Percentiles rank a stretch among this genome's conserved stretches.
Conservation (phyloP, 495 filamentous ascomycete species). For the Haplographium delicatum region DNA sequence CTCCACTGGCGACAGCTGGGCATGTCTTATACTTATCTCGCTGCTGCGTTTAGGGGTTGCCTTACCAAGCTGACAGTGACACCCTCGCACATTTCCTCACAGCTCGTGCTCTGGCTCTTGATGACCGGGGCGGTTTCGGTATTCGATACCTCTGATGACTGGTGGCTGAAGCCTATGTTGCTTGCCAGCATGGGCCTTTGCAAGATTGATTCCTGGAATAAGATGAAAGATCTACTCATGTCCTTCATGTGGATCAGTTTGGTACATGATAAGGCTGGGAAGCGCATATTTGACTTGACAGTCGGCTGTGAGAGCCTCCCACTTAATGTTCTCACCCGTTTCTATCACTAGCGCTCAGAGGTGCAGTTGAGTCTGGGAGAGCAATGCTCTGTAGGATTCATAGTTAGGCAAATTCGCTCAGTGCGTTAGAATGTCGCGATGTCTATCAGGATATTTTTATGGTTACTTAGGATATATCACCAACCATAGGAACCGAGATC, state of each 20-base stretch:
- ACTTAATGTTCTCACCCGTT: too few species aligned
- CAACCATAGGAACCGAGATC: too few species aligned
- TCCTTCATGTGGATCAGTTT: conserved; percentile 33
- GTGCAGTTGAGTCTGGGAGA: too few species aligned
- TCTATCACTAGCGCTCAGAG: too few species aligned
- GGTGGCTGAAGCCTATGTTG: conserved; percentile 28
- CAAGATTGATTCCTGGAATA: conserved; percentile 24
- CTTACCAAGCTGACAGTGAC: neutral
- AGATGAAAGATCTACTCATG: conserved; percentile 25
- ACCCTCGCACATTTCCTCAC: conserved; percentile 4
- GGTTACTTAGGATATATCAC: too few species aligned
- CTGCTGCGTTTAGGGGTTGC: neutral
- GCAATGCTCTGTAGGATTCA: too few species aligned
- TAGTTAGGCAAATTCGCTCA: too few species aligned
- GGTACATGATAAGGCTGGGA: conserved; percentile 30
- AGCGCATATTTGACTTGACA: conserved; percentile 10
- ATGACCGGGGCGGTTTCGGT: conserved; percentile 32
- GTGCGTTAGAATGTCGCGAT: too few species aligned
- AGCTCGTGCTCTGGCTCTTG: conserved; percentile 33
- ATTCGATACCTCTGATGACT: conserved; percentile 24
- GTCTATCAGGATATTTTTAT: too few species aligned
- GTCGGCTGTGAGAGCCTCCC: too few species aligned
- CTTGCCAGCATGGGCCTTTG: conserved; percentile 20
- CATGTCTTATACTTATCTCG: conserved; percentile 26
- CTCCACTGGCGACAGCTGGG: conserved; percentile 32